A percentile compares a stretch with the other conserved stretches of the same genome.
These are phyloP conservation scores for Cymodocea nodosa DNA, from an alignment of 116 monocot genomes.

Conservation along the genomic window DNA sequence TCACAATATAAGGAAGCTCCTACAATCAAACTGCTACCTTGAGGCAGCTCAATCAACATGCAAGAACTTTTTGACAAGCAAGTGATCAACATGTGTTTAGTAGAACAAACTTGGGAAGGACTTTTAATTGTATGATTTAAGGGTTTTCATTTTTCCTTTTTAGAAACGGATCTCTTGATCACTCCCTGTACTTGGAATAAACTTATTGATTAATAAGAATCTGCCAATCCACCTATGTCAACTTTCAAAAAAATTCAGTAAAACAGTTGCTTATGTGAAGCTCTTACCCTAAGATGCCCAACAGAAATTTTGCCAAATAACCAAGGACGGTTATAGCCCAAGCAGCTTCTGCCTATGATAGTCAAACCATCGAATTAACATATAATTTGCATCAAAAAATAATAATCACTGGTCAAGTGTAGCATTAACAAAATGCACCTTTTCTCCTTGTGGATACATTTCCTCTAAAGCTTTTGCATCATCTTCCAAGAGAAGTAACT, in stretches of 20 bases:
- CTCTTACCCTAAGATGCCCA: conserved; percentile 58
- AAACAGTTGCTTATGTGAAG: not conserved
- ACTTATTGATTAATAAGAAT: too few relatives aligned
- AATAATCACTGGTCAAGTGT: not conserved
- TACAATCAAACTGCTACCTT: not conserved
- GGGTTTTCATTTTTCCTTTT: too few relatives aligned
- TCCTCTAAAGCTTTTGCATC: conserved; percentile 92
- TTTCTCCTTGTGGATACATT: conserved; percentile 98
- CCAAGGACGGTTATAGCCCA: conserved; percentile 85
- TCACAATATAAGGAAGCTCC: too few relatives aligned
- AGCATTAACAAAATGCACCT: conserved; percentile 18
- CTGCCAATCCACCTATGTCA: too few relatives aligned
- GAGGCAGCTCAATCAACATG: not conserved
- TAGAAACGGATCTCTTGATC: too few relatives aligned
- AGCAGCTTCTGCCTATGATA: conserved; percentile 59
- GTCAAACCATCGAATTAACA: not conserved
- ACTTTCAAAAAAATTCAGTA: not conserved
- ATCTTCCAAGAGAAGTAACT: conserved; percentile 86
- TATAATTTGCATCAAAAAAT: not conserved
- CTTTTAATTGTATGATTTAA: too few relatives aligned
- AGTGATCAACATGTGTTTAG: too few relatives aligned
- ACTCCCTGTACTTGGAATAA: too few relatives aligned
- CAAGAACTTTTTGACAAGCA: not conserved
- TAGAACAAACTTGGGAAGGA: too few relatives aligned
- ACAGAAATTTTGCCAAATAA: conserved; percentile 62